Evolutionary conservation across 2,329 filamentous ascomycete genomes (phyloP).

Genomic region (Byssothecium circinans): DNA sequence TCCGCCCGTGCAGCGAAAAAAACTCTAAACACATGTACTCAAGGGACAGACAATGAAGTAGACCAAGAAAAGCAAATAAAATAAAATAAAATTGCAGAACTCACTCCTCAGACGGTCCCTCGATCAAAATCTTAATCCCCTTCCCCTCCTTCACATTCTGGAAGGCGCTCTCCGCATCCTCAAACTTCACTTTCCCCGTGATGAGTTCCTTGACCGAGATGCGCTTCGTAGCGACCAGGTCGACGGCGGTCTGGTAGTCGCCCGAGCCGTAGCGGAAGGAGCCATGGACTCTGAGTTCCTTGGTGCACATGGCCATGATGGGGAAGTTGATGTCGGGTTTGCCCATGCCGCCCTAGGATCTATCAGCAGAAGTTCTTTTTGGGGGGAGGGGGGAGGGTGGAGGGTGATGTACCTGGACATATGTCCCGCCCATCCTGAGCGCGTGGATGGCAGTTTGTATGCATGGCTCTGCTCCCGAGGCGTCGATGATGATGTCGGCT

Average conservation of each 20-base stretch:
- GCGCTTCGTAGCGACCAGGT: slow-evolving; percentile 71
- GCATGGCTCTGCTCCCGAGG: slow-evolving; percentile 51
- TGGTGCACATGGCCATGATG: slow-evolving; percentile 84
- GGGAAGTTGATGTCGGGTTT: slow-evolving; percentile 85
- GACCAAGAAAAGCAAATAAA: not conserved
- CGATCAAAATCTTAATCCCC: slow-evolving; percentile 67
- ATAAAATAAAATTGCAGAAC: not conserved
- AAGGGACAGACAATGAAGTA: not conserved
- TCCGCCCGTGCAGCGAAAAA: too few species aligned
- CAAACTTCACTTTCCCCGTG: slow-evolving; percentile 74
- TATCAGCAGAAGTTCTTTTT: not conserved
- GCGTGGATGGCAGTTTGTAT: slow-evolving; percentile 54
- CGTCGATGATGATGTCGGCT: slow-evolving; percentile 53
- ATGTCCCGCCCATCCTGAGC: slow-evolving; percentile 53
- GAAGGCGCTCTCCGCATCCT: slow-evolving; percentile 83
- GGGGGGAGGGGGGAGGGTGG: not conserved
- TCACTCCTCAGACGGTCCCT: slow-evolving; percentile 42
- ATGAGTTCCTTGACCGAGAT: slow-evolving; percentile 79
- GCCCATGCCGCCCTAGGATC: slow-evolving; percentile 78
- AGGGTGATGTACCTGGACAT: slow-evolving; percentile 42
- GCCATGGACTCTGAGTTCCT: slow-evolving; percentile 84
- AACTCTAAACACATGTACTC: too few species aligned
- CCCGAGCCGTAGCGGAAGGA: slow-evolving; percentile 88
- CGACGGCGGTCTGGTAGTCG: slow-evolving; percentile 82
- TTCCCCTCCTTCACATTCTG: slow-evolving; percentile 82